Evolutionary conservation across 192 early-diverging fungal species (phyloP), one percentile per base, ranked within the genome.

Genomic region (Gigaspora rosea): DNA sequence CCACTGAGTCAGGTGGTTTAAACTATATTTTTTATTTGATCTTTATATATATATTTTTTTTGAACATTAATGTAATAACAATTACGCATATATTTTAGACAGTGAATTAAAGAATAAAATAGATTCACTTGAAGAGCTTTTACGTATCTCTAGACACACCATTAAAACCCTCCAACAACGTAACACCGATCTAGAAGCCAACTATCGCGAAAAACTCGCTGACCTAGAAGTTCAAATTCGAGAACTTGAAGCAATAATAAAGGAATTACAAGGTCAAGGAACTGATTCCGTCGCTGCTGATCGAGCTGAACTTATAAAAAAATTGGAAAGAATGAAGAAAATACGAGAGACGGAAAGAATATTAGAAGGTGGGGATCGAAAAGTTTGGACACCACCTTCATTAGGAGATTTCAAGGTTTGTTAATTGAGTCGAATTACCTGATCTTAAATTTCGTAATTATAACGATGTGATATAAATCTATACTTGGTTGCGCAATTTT

Each of bases 131-230:
- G 88, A 92, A 68, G 89, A 92, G 20, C 82, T 92, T 22, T 82
- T 94, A 50, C 89, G 92, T n/a, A 90, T 92, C 81, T 93, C 93
- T 46, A 86, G 92, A 2, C 89, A 92, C 51, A 93, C 91, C 4
- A 92, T 94, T 20, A 84, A 88, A 59, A 90, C 91, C 16, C 74
- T 94, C 33, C 92, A 94, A 82, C 84, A 84, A 47, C 90, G 91
- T 79, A 84, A 93, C 59, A 88, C 82, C 68, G 92, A 93, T 78
- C 76, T 90, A 4, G 86, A 91, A 20, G 80, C 88, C 41, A 90
- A 92, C 74, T 91, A 92, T 57, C 86, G 88, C 56, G 85, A 87
- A 50, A 92, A 92, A 75, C 77, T 92, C 54, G 85, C 88, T 32
- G 88, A 86, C 36, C 86, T 91, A 85, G 90, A 92, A 68, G 87